A percentile compares a stretch with the other conserved stretches of the same genome.
Conservation (phyloP, 192 early-diverging fungal species). For the Coemansia sp. region DNA sequence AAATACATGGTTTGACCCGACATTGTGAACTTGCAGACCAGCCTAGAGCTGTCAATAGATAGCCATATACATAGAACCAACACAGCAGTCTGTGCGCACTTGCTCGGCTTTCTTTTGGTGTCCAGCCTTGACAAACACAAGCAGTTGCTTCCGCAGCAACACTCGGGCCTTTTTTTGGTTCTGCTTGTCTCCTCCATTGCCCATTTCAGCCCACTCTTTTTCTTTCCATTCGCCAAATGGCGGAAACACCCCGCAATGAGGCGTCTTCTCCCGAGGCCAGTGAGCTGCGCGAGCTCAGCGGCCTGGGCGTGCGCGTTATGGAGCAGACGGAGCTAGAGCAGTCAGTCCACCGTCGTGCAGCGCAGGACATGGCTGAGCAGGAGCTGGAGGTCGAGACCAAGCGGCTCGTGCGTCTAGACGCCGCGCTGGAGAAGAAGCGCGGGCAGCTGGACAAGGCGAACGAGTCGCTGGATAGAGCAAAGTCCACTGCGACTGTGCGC, state of each 20-base stretch:
- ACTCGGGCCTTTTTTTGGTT: too few species aligned
- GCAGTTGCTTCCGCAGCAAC: too few species aligned
- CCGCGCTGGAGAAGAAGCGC: constrained; percentile 8
- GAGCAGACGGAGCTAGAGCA: constrained; percentile 64
- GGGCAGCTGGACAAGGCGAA: constrained; percentile 12
- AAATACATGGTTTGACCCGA: too few species aligned
- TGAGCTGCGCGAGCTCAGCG: constrained; percentile 25
- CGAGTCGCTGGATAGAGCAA: constrained; percentile 12
- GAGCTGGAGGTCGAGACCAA: constrained; percentile 62
- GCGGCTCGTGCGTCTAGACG: constrained; percentile 52
- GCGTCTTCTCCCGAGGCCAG: neutral
- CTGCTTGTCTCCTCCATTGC: too few species aligned
- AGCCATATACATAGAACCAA: too few species aligned
- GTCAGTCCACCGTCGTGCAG: constrained; percentile 58
- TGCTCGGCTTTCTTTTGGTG: too few species aligned
- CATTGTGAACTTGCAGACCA: too few species aligned
- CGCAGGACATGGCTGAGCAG: constrained; percentile 53
- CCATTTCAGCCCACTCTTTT: too few species aligned
- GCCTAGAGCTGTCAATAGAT: too few species aligned
- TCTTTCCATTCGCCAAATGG: too few species aligned
- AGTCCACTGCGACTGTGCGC: constrained; percentile 31
- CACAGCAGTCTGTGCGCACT: too few species aligned
- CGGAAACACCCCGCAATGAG: neutral
- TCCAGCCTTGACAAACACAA: too few species aligned
- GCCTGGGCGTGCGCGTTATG: constrained; percentile 37